phyloP scores from a whole-genome alignment of 2,329 filamentous ascomycete species.

The Beauveria varroae region DNA sequence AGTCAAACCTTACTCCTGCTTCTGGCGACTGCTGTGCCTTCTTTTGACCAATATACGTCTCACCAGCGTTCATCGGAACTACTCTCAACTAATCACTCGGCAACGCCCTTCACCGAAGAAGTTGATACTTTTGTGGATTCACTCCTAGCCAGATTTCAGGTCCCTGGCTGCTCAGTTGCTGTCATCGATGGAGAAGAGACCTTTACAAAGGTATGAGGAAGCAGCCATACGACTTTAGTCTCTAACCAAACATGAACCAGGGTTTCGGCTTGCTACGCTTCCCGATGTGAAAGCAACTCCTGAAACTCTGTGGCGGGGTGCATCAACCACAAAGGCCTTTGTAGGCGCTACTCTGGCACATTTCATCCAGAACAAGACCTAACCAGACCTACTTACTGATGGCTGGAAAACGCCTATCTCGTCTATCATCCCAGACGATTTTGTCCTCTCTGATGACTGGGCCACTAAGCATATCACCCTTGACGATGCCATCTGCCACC shows the following conservation, averaged over 20 bases:
- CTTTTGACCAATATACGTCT: neutral
- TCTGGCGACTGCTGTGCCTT: neutral
- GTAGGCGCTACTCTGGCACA: conserved; percentile 40
- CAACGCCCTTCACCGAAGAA: neutral
- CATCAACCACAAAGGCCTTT: conserved; percentile 44
- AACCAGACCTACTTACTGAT: conserved; percentile 17
- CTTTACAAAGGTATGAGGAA: conserved; percentile 26
- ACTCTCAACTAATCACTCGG: neutral
- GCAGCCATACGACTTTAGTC: neutral
- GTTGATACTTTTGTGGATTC: conserved; percentile 9
- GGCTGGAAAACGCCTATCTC: conserved; percentile 36
- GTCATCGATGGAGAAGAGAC: conserved; percentile 37
- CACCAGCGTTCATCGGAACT: neutral
- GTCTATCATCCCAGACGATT: conserved; percentile 36
- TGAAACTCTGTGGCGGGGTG: conserved; percentile 41
- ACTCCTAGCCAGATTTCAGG: conserved; percentile 30
- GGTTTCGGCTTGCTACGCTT: neutral
- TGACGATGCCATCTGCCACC: conserved; percentile 41
- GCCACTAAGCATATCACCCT: conserved; percentile 37
- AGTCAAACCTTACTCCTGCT: neutral
- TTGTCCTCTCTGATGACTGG: conserved; percentile 32
- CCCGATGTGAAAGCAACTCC: conserved; percentile 31
- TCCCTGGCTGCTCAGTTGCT: conserved; percentile 41
- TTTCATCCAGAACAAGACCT: conserved; percentile 31
- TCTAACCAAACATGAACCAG: neutral